Evolutionary conservation across 2,329 filamentous ascomycete genomes (phyloP).

Genomic region (Thielaviopsis euricoi): DNA sequence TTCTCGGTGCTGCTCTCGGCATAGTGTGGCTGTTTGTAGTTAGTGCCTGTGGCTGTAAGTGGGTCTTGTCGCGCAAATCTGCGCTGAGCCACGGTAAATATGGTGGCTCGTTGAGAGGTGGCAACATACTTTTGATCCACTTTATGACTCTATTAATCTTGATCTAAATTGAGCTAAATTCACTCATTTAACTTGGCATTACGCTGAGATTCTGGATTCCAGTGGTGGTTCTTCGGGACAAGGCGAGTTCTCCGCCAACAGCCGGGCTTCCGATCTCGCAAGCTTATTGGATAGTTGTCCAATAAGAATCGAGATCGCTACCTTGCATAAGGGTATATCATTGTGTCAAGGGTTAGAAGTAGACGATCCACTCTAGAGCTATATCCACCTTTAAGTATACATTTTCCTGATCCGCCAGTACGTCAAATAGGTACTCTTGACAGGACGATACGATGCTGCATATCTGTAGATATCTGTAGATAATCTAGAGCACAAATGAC

Average conservation of each 20-base stretch:
- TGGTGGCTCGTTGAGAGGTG: background rate
- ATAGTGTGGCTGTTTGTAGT: background rate
- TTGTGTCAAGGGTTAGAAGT: background rate
- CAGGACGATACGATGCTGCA: too few relatives aligned
- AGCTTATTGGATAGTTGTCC: background rate
- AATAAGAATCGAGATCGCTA: background rate
- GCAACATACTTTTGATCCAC: background rate
- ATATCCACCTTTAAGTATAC: too few relatives aligned
- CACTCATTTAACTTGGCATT: background rate
- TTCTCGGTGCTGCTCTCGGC: background rate
- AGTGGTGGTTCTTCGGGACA: background rate
- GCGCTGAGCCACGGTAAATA: background rate
- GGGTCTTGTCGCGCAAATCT: background rate
- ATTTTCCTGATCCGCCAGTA: too few relatives aligned
- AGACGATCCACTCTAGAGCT: too few relatives aligned
- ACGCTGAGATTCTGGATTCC: background rate
- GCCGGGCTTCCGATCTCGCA: background rate
- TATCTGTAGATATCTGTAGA: too few relatives aligned
- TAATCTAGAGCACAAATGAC: too few relatives aligned
- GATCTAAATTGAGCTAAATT: background rate
- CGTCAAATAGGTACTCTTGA: too few relatives aligned
- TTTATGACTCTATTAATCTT: background rate
- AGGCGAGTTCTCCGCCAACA: background rate
- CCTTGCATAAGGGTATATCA: background rate
- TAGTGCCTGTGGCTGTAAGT: background rate